These are phyloP conservation scores for Austroboletus rostrupii DNA, from an alignment of 1,284 basidiomycete genomes.

Conservation along the genomic window DNA sequence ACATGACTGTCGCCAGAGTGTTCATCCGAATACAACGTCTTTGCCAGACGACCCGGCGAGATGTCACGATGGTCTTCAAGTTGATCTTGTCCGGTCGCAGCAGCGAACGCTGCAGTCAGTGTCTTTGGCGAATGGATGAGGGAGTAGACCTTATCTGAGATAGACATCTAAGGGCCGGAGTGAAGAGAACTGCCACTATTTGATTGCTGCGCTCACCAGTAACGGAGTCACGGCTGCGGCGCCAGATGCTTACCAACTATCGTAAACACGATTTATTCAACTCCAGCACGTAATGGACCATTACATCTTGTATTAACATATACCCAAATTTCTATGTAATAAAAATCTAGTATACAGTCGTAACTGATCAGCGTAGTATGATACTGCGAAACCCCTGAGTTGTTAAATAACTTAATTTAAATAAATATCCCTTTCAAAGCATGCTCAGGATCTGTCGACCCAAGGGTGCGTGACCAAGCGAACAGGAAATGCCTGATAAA, in stretches of 20 bases:
- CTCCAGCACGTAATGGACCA: too few relatives aligned
- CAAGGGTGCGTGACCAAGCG: slow-evolving; percentile 50
- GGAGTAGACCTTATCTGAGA: slow-evolving; percentile 24
- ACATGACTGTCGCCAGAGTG: slow-evolving; percentile 11
- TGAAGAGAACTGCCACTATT: background rate
- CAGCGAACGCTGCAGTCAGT: slow-evolving; percentile 28
- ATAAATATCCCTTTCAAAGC: slow-evolving; percentile 6
- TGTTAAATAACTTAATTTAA: slow-evolving; percentile 17
- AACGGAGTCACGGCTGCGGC: too few relatives aligned
- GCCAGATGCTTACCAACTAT: too few relatives aligned
- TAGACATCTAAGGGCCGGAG: slow-evolving; percentile 13
- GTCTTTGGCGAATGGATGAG: slow-evolving; percentile 27
- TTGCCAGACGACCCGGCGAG: slow-evolving; percentile 26
- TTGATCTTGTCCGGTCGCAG: slow-evolving; percentile 12
- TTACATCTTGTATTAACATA: background rate
- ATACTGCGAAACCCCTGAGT: background rate
- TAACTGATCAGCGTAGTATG: too few relatives aligned
- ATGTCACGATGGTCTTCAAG: slow-evolving; percentile 2
- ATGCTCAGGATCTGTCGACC: slow-evolving; percentile 28
- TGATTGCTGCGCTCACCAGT: too few relatives aligned
- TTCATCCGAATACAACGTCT: slow-evolving; percentile 20
- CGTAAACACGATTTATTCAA: too few relatives aligned
- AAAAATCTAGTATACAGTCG: slow-evolving; percentile 14
- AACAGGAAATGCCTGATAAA: slow-evolving; percentile 45
- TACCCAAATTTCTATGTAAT: background rate